Evolutionary conservation across 441 rosid genomes (phyloP), one percentile per base, ranked within the genome.

Genomic region (Manihot esculenta): DNA sequence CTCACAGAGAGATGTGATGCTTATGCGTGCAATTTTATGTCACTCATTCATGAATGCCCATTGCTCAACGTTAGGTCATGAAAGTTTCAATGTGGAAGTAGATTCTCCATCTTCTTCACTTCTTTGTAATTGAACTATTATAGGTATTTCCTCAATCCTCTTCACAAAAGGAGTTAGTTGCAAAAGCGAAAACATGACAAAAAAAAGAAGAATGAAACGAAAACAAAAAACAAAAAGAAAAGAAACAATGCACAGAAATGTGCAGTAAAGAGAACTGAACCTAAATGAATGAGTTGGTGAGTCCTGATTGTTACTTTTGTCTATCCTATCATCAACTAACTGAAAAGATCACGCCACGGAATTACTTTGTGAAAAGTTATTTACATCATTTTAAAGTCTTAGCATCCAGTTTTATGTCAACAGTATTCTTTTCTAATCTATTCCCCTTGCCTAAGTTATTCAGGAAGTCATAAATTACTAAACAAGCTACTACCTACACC

Each of bases 1-100:
- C 41, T 64, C 42, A 44, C n/a, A 38, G 18, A 26, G 47, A 63
- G 69, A 54, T 30, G 71, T 67, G 50, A 49, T 65, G 67, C 26
- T 45, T 33, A 54, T 59, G 24, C 27, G 62, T 48, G 59, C 68
- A 59, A 35, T 35, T 35, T 35, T 35, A 35, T 35, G 41, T 35
- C 41, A 20, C 55, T 64, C 70, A 51, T 74, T 69, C 75, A 79
- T 79, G 82, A 79, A 79, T 76, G 72, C 71, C 64, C 14, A 42
- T 15, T 67, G 62, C 66, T 55, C 27, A 20, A 24, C 57, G 26
- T 21, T 35, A 70, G 73, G 66, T 65, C 76, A 50, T 56, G 70
- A 62, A 78, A 61, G 51, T 56, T 72, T 69, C 71, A 13, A 30
- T 9, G 23, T 27, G 54, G 27, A 15, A 54, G 64, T 26, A 44